These are phyloP conservation scores for Colletotrichum paranaense DNA, from an alignment of 2,329 filamentous ascomycete species.

Conservation along the genomic window DNA sequence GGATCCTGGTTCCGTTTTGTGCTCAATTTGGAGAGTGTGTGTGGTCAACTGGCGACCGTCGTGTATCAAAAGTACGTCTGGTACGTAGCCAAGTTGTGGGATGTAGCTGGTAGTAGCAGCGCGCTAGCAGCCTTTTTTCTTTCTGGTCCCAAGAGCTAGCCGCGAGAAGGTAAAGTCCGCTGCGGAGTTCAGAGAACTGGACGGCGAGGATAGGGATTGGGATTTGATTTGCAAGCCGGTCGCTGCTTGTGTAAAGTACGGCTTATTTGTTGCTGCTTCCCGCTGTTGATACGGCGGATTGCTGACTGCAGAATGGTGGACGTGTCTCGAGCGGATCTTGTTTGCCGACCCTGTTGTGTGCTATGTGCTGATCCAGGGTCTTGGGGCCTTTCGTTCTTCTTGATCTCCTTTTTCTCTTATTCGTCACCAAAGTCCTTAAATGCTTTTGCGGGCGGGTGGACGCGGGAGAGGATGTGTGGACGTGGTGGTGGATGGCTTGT, in stretches of 20 bases:
- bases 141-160: constrained; percentile 18
- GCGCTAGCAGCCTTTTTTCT: constrained; percentile 21
- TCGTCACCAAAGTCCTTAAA: constrained; percentile 2
- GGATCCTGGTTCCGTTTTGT: constrained; percentile 30
- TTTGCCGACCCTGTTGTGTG: not conserved
- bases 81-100: constrained; percentile 14
- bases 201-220: constrained; percentile 26
- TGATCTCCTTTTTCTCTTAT: constrained; percentile 8
- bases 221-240: constrained; percentile 20
- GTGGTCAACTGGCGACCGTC: not conserved
- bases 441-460: not conserved
- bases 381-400: not conserved
- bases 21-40: not conserved
- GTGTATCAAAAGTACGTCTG: not conserved
- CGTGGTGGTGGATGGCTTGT: not conserved
- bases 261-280: constrained; percentile 17
- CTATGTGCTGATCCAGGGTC: not conserved
- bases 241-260: constrained; percentile 4
- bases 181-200: constrained; percentile 24
- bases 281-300: constrained; percentile 24
- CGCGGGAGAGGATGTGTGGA: constrained; percentile 1
- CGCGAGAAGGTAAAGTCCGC: constrained; percentile 28
- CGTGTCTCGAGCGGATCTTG: constrained; percentile 19
- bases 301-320: constrained; percentile 30
- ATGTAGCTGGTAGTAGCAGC: constrained; percentile 24